Conservation (phyloP, 2,329 filamentous ascomycete genomes). For the Monilinia fructigena region DNA sequence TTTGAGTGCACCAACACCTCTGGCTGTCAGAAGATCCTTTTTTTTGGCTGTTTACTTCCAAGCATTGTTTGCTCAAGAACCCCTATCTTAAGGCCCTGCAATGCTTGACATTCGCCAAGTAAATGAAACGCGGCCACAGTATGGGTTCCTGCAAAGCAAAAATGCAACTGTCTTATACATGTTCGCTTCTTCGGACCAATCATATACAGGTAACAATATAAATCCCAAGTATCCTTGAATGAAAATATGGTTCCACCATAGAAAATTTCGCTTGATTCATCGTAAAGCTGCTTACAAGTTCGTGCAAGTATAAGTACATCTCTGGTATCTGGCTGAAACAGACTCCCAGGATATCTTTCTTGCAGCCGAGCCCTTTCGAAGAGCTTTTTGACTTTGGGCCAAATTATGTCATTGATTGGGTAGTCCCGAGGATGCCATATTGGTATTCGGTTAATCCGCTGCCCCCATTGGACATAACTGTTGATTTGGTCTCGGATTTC, state of each 20-base stretch:
- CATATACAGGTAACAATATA: slow-evolving; percentile 12
- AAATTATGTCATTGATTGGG: background rate
- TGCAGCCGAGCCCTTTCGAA: background rate
- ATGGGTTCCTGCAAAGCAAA: background rate
- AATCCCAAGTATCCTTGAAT: background rate
- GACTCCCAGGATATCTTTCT: background rate
- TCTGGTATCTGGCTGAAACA: background rate
- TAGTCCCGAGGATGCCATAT: background rate
- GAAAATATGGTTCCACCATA: background rate
- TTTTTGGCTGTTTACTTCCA: background rate
- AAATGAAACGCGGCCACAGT: slow-evolving; percentile 1
- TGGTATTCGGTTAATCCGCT: background rate
- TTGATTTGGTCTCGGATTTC: slow-evolving; percentile 5
- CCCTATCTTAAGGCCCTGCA: background rate
- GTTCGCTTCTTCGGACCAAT: background rate
- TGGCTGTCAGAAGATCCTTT: slow-evolving; percentile 2
- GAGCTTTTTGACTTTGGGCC: background rate
- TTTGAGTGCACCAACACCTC: background rate
- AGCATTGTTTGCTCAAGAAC: background rate
- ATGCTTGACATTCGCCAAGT: slow-evolving; percentile 11
- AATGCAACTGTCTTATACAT: background rate
- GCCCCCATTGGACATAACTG: background rate
- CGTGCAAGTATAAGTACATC: slow-evolving; percentile 8
- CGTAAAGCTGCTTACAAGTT: slow-evolving; percentile 12
- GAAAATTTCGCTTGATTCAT: slow-evolving; percentile 1